Conservation (phyloP, 441 rosid genomes). For the Manihot esculenta region DNA sequence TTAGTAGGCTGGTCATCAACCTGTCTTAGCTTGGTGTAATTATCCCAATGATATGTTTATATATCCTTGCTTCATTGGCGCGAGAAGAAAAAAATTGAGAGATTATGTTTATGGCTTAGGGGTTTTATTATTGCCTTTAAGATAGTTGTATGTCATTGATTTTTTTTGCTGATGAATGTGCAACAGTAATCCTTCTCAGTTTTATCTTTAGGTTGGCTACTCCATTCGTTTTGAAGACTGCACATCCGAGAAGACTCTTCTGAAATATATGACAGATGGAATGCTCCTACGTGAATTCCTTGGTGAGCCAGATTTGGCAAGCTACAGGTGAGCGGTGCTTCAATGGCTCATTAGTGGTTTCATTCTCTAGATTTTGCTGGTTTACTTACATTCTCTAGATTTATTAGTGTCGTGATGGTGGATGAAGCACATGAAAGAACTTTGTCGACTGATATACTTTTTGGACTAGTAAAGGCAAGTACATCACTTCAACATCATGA, state of each 20-base stretch:
- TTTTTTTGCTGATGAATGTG: conserved; percentile 7
- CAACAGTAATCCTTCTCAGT: neutral
- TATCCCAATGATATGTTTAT: neutral
- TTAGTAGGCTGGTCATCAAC: neutral
- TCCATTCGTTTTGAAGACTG: conserved; percentile 99
- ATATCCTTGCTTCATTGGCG: neutral
- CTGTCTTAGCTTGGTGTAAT: neutral
- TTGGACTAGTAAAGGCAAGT: conserved; percentile 91
- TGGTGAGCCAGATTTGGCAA: conserved; percentile 90
- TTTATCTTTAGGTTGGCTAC: conserved; percentile 60
- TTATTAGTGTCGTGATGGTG: conserved; percentile 81
- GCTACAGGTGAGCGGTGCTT: conserved; percentile 65
- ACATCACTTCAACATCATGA: neutral
- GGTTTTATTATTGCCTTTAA: too few relatives aligned
- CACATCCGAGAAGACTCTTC: conserved; percentile 90
- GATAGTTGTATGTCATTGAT: neutral
- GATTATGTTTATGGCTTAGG: neutral
- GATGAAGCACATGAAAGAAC: conserved; percentile 99
- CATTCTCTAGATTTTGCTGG: neutral
- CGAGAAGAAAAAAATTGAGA: neutral
- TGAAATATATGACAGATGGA: conserved; percentile 98
- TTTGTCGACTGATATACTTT: conserved; percentile 88
- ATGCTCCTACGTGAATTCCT: conserved; percentile 96
- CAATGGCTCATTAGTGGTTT: neutral
- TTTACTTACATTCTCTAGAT: conserved; percentile 19